Conservation (phyloP, 495 filamentous ascomycete genomes). For the Bryoglossum gracile region DNA sequence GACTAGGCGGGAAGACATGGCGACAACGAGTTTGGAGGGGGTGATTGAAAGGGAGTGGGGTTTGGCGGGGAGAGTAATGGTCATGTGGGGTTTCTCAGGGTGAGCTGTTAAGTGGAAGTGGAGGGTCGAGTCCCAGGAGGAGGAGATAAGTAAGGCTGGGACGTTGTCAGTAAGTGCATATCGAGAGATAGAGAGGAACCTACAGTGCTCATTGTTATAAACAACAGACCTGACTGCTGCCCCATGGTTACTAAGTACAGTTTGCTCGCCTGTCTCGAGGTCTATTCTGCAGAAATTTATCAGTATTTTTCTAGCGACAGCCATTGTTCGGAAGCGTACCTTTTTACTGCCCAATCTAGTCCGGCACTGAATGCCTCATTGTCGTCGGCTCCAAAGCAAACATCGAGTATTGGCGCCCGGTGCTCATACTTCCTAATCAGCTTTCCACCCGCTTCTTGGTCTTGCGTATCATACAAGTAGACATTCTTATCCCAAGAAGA, state of each 20-base stretch:
- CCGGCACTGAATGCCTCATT: constrained; percentile 77
- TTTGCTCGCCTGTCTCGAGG: constrained; percentile 61
- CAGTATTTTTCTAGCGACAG: background rate
- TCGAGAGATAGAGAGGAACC: constrained; percentile 14
- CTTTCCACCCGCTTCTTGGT: constrained; percentile 50
- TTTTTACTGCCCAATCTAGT: constrained; percentile 76
- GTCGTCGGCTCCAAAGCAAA: constrained; percentile 80
- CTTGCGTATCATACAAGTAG: constrained; percentile 76
- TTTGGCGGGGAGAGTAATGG: constrained; percentile 68
- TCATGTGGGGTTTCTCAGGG: constrained; percentile 39
- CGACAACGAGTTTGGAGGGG: constrained; percentile 79
- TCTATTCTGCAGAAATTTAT: constrained; percentile 50
- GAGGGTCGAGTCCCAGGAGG: constrained; percentile 87
- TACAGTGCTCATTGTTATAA: constrained; percentile 68
- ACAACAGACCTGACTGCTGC: constrained; percentile 75
- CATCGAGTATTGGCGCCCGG: constrained; percentile 80
- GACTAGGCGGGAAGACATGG: constrained; percentile 85
- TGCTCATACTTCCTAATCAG: constrained; percentile 70
- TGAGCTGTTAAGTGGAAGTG: constrained; percentile 63
- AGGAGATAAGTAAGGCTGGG: constrained; percentile 64
- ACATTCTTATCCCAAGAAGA: constrained; percentile 93
- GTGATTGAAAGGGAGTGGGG: constrained; percentile 80
- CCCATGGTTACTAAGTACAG: constrained; percentile 68
- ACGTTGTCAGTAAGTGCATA: background rate
- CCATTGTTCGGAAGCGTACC: constrained; percentile 32